Base-by-base conservation (phyloP, 768 basidiomycete species). In the Termitomyces sp. region DNA sequence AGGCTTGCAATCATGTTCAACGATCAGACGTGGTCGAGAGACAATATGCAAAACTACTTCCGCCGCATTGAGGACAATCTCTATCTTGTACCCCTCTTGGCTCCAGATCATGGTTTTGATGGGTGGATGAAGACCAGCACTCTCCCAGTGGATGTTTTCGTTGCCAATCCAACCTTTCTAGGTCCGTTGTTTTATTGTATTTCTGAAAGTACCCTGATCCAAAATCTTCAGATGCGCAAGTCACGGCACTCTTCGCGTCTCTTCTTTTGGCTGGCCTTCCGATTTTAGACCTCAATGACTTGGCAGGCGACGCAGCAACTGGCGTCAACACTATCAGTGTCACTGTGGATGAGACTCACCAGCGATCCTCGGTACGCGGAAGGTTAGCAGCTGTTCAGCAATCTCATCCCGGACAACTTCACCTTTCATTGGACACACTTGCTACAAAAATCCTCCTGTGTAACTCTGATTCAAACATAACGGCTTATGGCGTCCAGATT, bases 31-130 rank as follows among this genome's bases (percentile, higher is more conserved):
- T 74, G 73, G 73, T 69, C 67, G 2, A 55, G 67, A 48, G 59
- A 65, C 37, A 71, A 70, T 55, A 72, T 73, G 72, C 72, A 71
- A 49, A 63, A 67, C 37, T 73, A 73, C 56, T 72, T 70, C 65
- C 66, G 66, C 17, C 68, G 59, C n/a, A 65, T 74, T 48, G 71
- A 74, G 56, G 49, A 68, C 5, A 71, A 71, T 38, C 57, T 68
- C 10, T 66, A 72, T 60, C 60, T 61, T 38, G 37, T 64, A 12
- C 47, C 65, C 14, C 29, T 57, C 29, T 40, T 60, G 2, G 58
- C 64, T 15, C 60, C 56, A 14, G 70, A 74, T 51, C 73, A 74
- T 48, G 72, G 72, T 6, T 71, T 67, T 58, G 54, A 63, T 42
- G 73, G 72, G 31, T 74, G 72, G 73, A 47, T 74, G 45, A 71